These are phyloP conservation scores for Plasmodium billcollinsi DNA, from an alignment of 169 alveolate species.

Conservation along the genomic window DNA sequence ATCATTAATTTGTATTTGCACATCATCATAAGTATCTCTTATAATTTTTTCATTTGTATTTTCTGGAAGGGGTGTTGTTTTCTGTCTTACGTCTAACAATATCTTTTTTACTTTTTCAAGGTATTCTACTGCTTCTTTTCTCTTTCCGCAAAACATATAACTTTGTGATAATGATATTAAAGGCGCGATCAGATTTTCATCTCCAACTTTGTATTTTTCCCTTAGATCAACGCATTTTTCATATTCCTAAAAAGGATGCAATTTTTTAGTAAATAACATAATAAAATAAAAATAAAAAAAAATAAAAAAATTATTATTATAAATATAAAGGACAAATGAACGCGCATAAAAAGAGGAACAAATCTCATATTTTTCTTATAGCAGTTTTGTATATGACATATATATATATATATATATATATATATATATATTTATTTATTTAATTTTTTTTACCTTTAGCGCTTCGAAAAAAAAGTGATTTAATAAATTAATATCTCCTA, in stretches of 20 bases:
- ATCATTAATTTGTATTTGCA: slow-evolving; percentile 73
- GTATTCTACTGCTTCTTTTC: slow-evolving; percentile 67
- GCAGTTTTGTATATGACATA: neutral
- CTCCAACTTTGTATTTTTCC: slow-evolving; percentile 61
- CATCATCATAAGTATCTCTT: slow-evolving; percentile 73
- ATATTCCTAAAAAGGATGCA: slow-evolving; percentile 31
- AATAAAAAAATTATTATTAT: neutral
- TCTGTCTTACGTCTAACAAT: slow-evolving; percentile 60
- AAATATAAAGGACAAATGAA: neutral
- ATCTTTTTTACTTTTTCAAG: slow-evolving; percentile 64
- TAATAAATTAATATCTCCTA: slow-evolving; percentile 55
- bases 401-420: neutral
- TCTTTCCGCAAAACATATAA: slow-evolving; percentile 74
- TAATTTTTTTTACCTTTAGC: slow-evolving; percentile 11
- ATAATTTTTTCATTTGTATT: slow-evolving; percentile 69
- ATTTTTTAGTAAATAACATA: no score
- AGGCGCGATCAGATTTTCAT: slow-evolving; percentile 68
- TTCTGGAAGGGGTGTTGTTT: slow-evolving; percentile 59
- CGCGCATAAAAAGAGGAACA: neutral
- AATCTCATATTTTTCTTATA: neutral
- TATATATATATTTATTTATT: neutral
- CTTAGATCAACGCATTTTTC: slow-evolving; percentile 58
- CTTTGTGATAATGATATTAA: slow-evolving; percentile 72
- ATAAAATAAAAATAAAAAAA: no score
- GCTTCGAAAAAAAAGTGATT: slow-evolving; percentile 63